Conservation (phyloP, 805 yeast species). For the Saccharomycopsis guyanensis region DNA sequence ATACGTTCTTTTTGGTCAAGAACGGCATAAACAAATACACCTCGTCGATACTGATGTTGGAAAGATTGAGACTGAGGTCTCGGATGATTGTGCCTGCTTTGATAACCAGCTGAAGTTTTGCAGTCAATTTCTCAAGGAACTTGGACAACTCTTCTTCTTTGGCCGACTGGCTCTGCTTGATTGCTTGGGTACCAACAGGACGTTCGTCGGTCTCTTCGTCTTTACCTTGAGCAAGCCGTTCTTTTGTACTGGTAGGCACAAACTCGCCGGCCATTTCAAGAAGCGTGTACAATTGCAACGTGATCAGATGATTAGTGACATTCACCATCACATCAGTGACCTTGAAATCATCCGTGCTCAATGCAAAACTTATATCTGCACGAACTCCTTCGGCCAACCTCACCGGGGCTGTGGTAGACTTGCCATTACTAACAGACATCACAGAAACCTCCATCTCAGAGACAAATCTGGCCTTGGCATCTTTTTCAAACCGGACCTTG, state of each 20-base stretch:
- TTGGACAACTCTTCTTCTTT: conserved; percentile 1
- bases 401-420: neutral
- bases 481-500: neutral
- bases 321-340: conserved; percentile 1
- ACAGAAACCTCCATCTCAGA: neutral
- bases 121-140: conserved; percentile 5
- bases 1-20: conserved; percentile 1
- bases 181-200: neutral
- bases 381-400: neutral
- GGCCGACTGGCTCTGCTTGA: neutral
- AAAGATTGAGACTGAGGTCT: conserved; percentile 23
- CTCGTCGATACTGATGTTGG: conserved; percentile 24
- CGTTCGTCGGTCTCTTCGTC: neutral
- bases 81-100: conserved; percentile 19
- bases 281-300: neutral
- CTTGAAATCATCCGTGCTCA: neutral
- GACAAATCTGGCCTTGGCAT: neutral
- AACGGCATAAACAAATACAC: conserved; percentile 24
- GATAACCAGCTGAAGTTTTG: neutral
- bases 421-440: neutral
- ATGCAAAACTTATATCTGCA: conserved; percentile 1
- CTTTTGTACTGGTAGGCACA: neutral
- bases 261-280: neutral
- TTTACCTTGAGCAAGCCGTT: neutral
- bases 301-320: neutral